Base-by-base conservation (phyloP, 129 eudicot genomes). In the Erigeron canadensis region DNA sequence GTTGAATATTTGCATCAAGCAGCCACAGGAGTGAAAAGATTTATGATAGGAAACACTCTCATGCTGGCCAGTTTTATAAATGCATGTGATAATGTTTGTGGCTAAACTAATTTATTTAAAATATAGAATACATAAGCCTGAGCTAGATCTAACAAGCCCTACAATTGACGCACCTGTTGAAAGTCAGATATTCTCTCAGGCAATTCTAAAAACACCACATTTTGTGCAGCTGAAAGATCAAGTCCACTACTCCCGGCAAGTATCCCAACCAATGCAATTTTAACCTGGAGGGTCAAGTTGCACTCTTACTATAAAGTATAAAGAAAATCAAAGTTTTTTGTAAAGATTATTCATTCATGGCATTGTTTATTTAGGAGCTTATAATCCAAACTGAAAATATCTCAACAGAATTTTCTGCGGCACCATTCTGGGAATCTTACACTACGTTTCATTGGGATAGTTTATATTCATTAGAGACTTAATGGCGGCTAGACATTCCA, bases 201-300 rank as follows among this genome's bases (percentile, higher is more conserved):
- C 79, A 95, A 84, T 85, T 95, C 99, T 80, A 95, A 67, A 84
- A 95, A 87, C 46, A 94, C 97, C 76, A 95, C 97, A 78, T 70
- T 81, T 69, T 84, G 89, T 58, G 99, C 99, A 47, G 92, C 82
- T 70, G 91, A 79, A 57, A 95, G 63, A 74, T 95, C 86, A 48
- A 95, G 91, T 77, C 99, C 99, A 73, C 87, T 75, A 67, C 95
- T 82, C 66, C 97, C 99, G 70, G 90, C 93, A 75, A 84, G 89
- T 45, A 95, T 87, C 67, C 99, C 99, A 57, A 95, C 85, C 65
- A 95, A 63, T 38, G 97, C 99, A 75, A 95, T 85, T 77, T 86
- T 95, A 57, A 95, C 91, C 99, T 95, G 86, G 39, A 1, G 74
- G 41, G 8, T 38, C 46, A 76, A 22, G 51, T 58, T 19, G 13